phyloP scores from a whole-genome alignment of 192 early-diverging fungal species.

The Coemansia guatemalensis region DNA sequence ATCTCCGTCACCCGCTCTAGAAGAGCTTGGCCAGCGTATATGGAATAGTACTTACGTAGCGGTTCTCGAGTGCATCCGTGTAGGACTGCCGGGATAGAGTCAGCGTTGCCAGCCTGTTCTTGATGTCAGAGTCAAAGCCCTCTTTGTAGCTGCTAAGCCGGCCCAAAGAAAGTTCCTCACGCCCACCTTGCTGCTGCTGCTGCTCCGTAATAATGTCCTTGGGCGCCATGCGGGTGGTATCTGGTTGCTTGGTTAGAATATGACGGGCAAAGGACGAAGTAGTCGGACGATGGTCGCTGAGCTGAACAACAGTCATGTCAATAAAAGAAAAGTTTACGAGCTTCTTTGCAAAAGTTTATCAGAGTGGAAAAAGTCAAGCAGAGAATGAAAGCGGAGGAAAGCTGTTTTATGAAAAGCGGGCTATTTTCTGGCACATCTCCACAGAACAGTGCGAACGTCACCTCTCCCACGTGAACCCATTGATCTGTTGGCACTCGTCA shows the following conservation, averaged over 20 bases:
- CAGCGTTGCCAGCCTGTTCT: conserved; percentile 68
- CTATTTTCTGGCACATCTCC: too few relatives aligned
- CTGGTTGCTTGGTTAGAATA: conserved; percentile 21
- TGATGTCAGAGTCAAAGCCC: conserved; percentile 60
- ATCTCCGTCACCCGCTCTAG: background rate
- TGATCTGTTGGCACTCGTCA: too few relatives aligned
- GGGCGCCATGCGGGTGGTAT: conserved; percentile 11
- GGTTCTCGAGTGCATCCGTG: conserved; percentile 60
- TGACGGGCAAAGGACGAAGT: conserved; percentile 44
- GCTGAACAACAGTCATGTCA: conserved; percentile 39
- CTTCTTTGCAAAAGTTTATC: too few relatives aligned
- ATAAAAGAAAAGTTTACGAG: background rate
- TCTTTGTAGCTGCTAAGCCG: conserved; percentile 39
- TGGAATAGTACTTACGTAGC: conserved; percentile 26
- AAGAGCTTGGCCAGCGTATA: too few relatives aligned
- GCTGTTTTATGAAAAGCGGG: background rate
- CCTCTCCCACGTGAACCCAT: too few relatives aligned
- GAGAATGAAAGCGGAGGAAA: background rate
- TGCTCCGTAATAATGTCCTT: conserved; percentile 10
- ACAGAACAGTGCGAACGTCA: too few relatives aligned
- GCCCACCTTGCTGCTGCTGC: background rate
- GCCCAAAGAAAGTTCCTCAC: conserved; percentile 9
- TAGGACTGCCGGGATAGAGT: conserved; percentile 62
- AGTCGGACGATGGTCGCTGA: conserved; percentile 9
- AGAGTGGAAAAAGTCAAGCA: background rate